A percentile compares a stretch with the other conserved stretches of the same genome.
Evolutionary conservation across 2,329 filamentous ascomycete genomes (phyloP).

Genomic region (Cladosporium sp.): DNA sequence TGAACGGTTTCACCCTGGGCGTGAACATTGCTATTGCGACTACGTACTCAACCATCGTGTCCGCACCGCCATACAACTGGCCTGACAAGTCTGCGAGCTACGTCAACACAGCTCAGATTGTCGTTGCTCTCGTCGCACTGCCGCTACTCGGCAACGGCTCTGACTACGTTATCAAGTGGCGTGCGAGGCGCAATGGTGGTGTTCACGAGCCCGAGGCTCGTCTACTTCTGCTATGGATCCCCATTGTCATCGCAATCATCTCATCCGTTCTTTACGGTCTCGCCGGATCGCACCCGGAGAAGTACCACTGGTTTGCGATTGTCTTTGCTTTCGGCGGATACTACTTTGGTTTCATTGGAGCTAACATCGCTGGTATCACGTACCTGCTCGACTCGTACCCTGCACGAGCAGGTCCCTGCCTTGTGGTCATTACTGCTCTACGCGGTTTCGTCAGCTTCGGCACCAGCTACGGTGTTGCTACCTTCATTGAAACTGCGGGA

Average conservation of each 20-base stretch:
- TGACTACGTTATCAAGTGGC: slow-evolving; percentile 40
- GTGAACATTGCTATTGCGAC: slow-evolving; percentile 47
- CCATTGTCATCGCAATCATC: slow-evolving; percentile 42
- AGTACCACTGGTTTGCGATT: slow-evolving; percentile 30
- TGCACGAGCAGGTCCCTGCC: slow-evolving; percentile 42
- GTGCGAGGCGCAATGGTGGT: slow-evolving; percentile 40
- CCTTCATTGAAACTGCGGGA: slow-evolving; percentile 35
- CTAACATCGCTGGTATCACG: slow-evolving; percentile 48
- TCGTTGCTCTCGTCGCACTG: slow-evolving; percentile 41
- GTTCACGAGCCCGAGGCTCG: slow-evolving; percentile 46
- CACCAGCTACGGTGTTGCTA: slow-evolving; percentile 41
- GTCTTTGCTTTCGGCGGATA: slow-evolving; percentile 29
- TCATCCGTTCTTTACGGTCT: slow-evolving; percentile 42
- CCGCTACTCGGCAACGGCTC: slow-evolving; percentile 44
- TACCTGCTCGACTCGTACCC: slow-evolving; percentile 50
- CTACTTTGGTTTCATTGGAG: slow-evolving; percentile 42
- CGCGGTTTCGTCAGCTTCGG: slow-evolving; percentile 50
- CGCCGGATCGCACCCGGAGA: slow-evolving; percentile 24
- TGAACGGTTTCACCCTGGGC: slow-evolving; percentile 44
- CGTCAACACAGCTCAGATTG: slow-evolving; percentile 44
- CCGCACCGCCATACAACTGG: slow-evolving; percentile 42
- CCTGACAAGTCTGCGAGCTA: slow-evolving; percentile 33
- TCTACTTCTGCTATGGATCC: slow-evolving; percentile 40
- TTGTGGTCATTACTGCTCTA: slow-evolving; percentile 50
- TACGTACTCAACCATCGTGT: slow-evolving; percentile 43